Conservation (phyloP, 2,329 filamentous ascomycete species). For the Penicillium brasilianum region DNA sequence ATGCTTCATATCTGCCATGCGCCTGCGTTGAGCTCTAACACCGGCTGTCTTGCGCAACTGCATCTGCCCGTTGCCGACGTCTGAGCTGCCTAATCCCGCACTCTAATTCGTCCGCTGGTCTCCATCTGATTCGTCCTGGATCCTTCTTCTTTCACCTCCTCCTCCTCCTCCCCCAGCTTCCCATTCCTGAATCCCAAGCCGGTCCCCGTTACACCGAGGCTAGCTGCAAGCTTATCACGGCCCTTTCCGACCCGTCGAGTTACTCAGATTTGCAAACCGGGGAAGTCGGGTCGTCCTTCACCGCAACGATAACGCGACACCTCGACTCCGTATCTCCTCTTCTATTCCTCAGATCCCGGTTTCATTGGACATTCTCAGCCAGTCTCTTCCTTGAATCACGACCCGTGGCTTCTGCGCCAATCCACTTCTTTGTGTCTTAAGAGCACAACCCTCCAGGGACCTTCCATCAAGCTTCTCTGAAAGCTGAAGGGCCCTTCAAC, state of each 20-base stretch:
- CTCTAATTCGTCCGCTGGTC: conserved; percentile 7
- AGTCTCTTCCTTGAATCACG: conserved; percentile 19
- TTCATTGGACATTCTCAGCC: conserved; percentile 18
- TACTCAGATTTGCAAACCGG: conserved; percentile 10
- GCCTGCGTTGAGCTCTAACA: conserved; percentile 28
- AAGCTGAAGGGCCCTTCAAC: conserved; percentile 18
- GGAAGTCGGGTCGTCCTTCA: conserved; percentile 20
- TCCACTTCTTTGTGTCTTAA: conserved; percentile 18
- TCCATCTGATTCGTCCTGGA: conserved; percentile 25
- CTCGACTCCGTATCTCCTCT: background rate
- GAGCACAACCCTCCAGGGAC: conserved; percentile 15
- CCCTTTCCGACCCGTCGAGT: conserved; percentile 16
- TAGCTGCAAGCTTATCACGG: conserved; percentile 30
- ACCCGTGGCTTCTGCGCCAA: conserved; percentile 20
- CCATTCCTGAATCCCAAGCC: conserved; percentile 5
- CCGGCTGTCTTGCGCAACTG: conserved; percentile 18
- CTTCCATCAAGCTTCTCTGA: conserved; percentile 23
- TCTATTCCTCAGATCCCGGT: background rate
- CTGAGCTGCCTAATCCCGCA: conserved; percentile 8
- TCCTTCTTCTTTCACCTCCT: conserved; percentile 1
- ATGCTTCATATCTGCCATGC: conserved; percentile 30
- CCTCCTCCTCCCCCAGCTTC: background rate
- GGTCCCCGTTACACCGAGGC: conserved; percentile 5
- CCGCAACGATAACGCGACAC: conserved; percentile 31
- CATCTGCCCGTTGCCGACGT: conserved; percentile 24